These are phyloP conservation scores for Trametes versicolor DNA, from an alignment of 1,284 basidiomycete species.

Conservation along the genomic window DNA sequence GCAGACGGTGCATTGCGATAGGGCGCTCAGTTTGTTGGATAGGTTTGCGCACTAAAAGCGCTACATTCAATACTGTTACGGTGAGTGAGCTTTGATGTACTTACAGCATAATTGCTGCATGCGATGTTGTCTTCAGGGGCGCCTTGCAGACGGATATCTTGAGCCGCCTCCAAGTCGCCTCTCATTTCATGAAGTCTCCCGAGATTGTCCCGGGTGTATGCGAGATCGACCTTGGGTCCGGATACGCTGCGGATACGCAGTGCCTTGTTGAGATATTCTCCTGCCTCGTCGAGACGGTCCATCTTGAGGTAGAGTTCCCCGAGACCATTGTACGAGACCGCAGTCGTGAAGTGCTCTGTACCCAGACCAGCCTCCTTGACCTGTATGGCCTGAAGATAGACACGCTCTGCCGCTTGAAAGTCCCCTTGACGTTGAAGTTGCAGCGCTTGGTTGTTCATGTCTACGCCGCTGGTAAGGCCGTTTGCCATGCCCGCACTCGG, in stretches of 20 bases:
- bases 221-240: constrained; percentile 42
- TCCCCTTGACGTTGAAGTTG: constrained; percentile 40
- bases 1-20: constrained; percentile 25
- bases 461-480: constrained; percentile 30
- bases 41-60: constrained; percentile 18
- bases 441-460: constrained; percentile 38
- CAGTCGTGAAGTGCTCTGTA: constrained; percentile 35
- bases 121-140: constrained; percentile 40
- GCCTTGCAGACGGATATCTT: constrained; percentile 39
- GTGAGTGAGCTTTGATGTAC: neutral
- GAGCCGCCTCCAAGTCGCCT: constrained; percentile 43
- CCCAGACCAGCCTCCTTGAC: constrained; percentile 40
- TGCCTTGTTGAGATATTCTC: constrained; percentile 44
- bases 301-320: constrained; percentile 48
- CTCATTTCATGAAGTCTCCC: constrained; percentile 46
- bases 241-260: constrained; percentile 39
- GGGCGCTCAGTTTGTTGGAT: constrained; percentile 10
- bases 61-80: constrained; percentile 13
- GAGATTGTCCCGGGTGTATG: constrained; percentile 48
- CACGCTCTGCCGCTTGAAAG: constrained; percentile 40
- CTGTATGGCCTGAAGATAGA: constrained; percentile 44
- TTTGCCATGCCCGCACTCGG: constrained; percentile 16
- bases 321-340: constrained; percentile 45
- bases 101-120: constrained; percentile 43
- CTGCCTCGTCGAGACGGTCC: constrained; percentile 46